phyloP scores from a whole-genome alignment of 805 yeast species.

The Wickerhamomyces xylosicus region DNA sequence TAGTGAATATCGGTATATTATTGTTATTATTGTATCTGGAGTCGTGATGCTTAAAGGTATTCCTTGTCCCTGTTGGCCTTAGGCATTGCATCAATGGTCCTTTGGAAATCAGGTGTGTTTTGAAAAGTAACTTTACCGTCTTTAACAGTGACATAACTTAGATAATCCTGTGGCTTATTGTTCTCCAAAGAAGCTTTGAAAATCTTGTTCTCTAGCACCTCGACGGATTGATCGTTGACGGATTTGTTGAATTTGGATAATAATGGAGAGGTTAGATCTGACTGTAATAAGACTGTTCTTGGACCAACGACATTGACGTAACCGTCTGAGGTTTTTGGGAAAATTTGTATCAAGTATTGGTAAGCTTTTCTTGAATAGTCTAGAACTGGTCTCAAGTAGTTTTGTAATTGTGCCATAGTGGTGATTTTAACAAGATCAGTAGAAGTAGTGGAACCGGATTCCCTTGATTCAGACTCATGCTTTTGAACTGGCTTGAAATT shows the following conservation, averaged over 20 bases:
- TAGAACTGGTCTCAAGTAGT: not conserved
- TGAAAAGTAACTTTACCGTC: constrained; percentile 32
- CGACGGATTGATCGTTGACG: constrained; percentile 2
- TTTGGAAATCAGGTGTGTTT: constrained; percentile 32
- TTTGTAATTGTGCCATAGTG: constrained; percentile 1
- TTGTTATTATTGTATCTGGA: no score
- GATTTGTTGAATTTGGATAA: not conserved
- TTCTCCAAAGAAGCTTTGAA: constrained; percentile 1
- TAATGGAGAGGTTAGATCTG: constrained; percentile 5
- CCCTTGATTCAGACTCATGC: not conserved
- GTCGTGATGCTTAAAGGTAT: no score
- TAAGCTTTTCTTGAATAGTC: not conserved
- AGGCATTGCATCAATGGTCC: constrained; percentile 20
- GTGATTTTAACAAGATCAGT: constrained; percentile 1
- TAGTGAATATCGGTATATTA: no score
- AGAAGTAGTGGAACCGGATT: not conserved
- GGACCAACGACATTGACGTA: constrained; percentile 48
- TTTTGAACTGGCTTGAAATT: not conserved
- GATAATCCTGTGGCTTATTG: constrained; percentile 29
- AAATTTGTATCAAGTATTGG: not conserved
- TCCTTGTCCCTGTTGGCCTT: not conserved
- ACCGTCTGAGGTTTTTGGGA: constrained; percentile 3
- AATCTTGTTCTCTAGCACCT: constrained; percentile 6
- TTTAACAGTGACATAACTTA: constrained; percentile 35
- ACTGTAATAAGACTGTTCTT: constrained; percentile 14